phyloP scores from a whole-genome alignment of 257 asterid genomes.

The Linderniella brevidens region DNA sequence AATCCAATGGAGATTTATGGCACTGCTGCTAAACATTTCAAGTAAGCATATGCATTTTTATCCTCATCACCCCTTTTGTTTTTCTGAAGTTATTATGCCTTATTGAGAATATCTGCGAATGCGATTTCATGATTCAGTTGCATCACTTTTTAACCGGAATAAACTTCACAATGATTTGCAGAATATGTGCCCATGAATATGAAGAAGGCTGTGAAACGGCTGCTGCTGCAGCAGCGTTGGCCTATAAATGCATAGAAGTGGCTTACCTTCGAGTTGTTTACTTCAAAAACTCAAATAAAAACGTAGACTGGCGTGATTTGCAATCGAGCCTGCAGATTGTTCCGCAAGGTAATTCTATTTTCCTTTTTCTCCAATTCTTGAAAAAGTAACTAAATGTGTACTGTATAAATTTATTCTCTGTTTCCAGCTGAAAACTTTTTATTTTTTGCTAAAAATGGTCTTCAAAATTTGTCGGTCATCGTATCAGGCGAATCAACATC shows the following conservation, averaged over 20 bases:
- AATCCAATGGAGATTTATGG: constrained; percentile 50
- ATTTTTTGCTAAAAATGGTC: too few species aligned
- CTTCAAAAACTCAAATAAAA: constrained; percentile 40
- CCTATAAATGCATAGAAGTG: constrained; percentile 82
- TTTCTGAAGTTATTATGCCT: too few species aligned
- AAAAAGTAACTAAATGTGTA: too few species aligned
- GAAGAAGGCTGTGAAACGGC: constrained; percentile 58
- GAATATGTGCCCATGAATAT: constrained; percentile 61
- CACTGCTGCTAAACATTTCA: constrained; percentile 62
- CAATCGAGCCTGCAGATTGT: constrained; percentile 19
- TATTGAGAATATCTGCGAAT: neutral
- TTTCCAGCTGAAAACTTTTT: too few species aligned
- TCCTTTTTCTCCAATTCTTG: too few species aligned
- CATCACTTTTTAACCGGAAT: constrained; percentile 7
- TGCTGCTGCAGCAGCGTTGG: constrained; percentile 76
- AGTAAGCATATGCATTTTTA: constrained; percentile 29
- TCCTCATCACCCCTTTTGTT: too few species aligned
- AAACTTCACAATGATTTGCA: constrained; percentile 24
- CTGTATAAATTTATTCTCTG: too few species aligned
- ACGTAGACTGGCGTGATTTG: constrained; percentile 39
- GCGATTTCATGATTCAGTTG: neutral
- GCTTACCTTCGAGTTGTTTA: constrained; percentile 61
- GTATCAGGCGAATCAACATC: constrained; percentile 60
- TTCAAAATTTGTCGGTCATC: too few species aligned
- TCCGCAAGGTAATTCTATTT: too few species aligned